A percentile compares a stretch with the other conserved stretches of the same genome.
These are phyloP conservation scores for Leishmania tropica DNA, from an alignment of 208 protist species.

Conservation along the genomic window DNA sequence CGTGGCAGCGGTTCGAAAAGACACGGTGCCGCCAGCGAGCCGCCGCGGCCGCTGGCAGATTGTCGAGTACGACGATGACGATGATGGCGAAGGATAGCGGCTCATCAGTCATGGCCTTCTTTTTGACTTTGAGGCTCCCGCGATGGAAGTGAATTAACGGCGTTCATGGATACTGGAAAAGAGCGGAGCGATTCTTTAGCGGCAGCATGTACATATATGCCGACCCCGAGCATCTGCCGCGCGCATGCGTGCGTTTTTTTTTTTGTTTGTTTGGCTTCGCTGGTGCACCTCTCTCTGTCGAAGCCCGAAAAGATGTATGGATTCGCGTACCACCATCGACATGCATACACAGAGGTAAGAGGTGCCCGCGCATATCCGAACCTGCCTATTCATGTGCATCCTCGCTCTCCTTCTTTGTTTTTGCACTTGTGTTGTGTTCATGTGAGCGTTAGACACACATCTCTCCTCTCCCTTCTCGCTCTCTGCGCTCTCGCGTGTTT, in stretches of 20 bases:
- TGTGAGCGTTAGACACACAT: not conserved
- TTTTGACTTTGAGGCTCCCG: not conserved
- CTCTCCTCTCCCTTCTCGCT: not conserved
- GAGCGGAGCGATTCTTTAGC: not conserved
- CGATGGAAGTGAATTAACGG: not conserved
- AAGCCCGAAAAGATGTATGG: not conserved
- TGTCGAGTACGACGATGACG: constrained; percentile 78
- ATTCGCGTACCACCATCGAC: not conserved
- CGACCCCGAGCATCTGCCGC: not conserved
- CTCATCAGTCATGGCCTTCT: not conserved
- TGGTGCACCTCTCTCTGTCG: not conserved
- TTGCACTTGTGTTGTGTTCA: not conserved
- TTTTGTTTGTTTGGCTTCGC: not conserved
- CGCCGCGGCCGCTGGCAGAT: constrained; percentile 69
- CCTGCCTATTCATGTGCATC: not conserved
- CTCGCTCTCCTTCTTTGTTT: not conserved
- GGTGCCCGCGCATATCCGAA: not conserved
- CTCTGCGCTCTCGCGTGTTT: not conserved
- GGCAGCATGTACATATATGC: not conserved
- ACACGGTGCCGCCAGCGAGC: constrained; percentile 25
- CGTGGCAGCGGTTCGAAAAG: constrained; percentile 8
- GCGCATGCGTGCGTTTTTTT: not conserved
- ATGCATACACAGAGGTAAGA: not conserved
- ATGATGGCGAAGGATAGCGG: constrained; percentile 19
- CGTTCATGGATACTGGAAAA: not conserved